A percentile compares a stretch with the other conserved stretches of the same genome.
Conservation (phyloP, 179 eudicot genomes). For the Spergularia azorica region DNA sequence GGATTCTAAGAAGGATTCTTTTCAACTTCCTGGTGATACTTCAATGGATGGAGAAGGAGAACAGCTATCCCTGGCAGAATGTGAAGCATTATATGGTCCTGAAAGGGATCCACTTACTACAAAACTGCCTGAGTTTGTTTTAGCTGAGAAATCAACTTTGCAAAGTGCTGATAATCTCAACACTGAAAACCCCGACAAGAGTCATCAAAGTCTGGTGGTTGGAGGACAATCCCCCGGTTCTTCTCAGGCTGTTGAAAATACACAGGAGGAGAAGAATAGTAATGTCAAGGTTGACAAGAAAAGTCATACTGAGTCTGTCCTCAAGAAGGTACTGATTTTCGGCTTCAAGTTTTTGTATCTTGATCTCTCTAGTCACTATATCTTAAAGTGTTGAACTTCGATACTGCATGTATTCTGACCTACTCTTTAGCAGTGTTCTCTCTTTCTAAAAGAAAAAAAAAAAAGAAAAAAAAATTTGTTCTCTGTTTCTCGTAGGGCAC, state of each 20-base stretch:
- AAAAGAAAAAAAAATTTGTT: too few species aligned
- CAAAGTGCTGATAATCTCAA: slow-evolving; percentile 20
- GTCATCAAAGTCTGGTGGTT: slow-evolving; percentile 19
- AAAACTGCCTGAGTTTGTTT: slow-evolving; percentile 38
- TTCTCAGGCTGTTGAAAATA: slow-evolving; percentile 39
- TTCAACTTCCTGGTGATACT: slow-evolving; percentile 34
- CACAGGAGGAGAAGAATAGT: slow-evolving; percentile 36
- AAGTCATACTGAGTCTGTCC: slow-evolving; percentile 38
- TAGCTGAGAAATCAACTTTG: slow-evolving; percentile 22
- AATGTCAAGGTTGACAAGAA: slow-evolving; percentile 35
- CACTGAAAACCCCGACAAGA: slow-evolving; percentile 25
- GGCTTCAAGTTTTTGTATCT: not conserved
- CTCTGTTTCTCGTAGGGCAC: not conserved
- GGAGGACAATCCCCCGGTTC: slow-evolving; percentile 32
- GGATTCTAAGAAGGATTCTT: slow-evolving; percentile 26
- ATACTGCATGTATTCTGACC: not conserved
- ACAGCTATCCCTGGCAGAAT: slow-evolving; percentile 64
- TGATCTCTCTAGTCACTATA: not conserved
- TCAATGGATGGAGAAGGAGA: slow-evolving; percentile 43
- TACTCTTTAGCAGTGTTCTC: not conserved
- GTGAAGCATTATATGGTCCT: slow-evolving; percentile 91
- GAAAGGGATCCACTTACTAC: slow-evolving; percentile 58
- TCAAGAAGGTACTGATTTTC: slow-evolving; percentile 55
- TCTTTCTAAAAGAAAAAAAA: not conserved
- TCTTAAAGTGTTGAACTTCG: not conserved